Percentiles rank a stretch among this genome's conserved stretches.
Conservation (phyloP, 148 eudicot genomes). For the Cornus florida region DNA sequence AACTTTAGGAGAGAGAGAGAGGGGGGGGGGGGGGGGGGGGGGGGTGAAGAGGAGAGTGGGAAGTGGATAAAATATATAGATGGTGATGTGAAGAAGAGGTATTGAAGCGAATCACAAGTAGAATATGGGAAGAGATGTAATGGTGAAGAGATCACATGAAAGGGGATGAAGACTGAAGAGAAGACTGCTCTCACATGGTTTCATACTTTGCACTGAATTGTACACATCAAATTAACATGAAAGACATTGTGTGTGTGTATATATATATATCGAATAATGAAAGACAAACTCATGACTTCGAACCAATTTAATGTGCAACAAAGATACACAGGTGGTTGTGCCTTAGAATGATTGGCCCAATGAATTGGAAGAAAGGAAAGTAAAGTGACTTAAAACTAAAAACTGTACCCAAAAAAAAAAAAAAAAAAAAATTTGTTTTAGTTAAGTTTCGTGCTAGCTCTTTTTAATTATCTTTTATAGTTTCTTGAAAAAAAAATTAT, state of each 20-base stretch:
- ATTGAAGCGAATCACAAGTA: constrained; percentile 51
- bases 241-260: too few relatives aligned
- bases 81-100: constrained; percentile 5
- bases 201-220: constrained; percentile 2
- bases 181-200: constrained; percentile 19
- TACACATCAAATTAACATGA: neutral
- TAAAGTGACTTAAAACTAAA: too few relatives aligned
- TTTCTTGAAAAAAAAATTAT: too few relatives aligned
- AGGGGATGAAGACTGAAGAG: constrained; percentile 1
- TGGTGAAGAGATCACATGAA: constrained; percentile 34
- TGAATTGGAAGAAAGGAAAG: too few relatives aligned
- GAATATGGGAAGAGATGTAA: constrained; percentile 4
- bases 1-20: neutral
- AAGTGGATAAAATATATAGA: neutral
- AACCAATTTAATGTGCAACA: too few relatives aligned
- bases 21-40: neutral
- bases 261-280: too few relatives aligned
- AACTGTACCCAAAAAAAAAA: too few relatives aligned
- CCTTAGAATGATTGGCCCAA: too few relatives aligned
- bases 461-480: too few relatives aligned
- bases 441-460: too few relatives aligned
- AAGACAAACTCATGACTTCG: neutral
- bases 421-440: too few relatives aligned
- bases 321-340: too few relatives aligned
- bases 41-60: neutral